These are phyloP conservation scores for Penicillium dipodomyicola DNA, from an alignment of 495 filamentous ascomycete genomes.

Conservation along the genomic window DNA sequence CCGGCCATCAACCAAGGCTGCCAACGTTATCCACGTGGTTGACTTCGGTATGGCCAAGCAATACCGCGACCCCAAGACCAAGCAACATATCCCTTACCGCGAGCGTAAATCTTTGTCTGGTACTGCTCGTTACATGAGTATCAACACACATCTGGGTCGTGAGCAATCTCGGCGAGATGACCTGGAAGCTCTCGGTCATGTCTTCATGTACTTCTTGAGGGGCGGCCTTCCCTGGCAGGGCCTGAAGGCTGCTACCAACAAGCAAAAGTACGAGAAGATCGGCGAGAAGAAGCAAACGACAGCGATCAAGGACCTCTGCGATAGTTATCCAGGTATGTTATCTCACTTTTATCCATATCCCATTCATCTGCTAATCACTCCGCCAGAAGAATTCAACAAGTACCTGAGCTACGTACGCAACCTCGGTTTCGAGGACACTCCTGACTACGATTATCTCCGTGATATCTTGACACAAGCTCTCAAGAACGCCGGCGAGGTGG, in stretches of 20 bases:
- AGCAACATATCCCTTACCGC: conserved; percentile 98
- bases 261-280: conserved; percentile 99
- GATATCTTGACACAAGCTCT: conserved; percentile 96
- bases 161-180: conserved; percentile 97
- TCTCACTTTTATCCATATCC: background rate
- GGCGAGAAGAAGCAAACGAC: conserved; percentile 99
- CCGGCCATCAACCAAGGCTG: conserved; percentile 83
- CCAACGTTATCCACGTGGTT: conserved; percentile 98
- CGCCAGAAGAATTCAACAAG: conserved; percentile 86
- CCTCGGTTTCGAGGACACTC: conserved; percentile 96
- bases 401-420: conserved; percentile 97
- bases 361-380: conserved; percentile 14
- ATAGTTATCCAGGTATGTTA: conserved; percentile 76
- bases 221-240: conserved; percentile 98
- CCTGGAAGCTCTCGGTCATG: conserved; percentile 91
- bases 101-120: conserved; percentile 97
- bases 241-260: conserved; percentile 98
- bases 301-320: conserved; percentile 92
- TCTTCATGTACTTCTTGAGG: conserved; percentile 99
- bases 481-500: conserved; percentile 88
- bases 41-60: conserved; percentile 99
- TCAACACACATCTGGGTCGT: conserved; percentile 96
- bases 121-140: conserved; percentile 98
- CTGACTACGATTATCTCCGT: conserved; percentile 96
- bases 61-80: conserved; percentile 97